These are phyloP conservation scores for Mycena vulgaris DNA, from an alignment of 768 basidiomycete genomes.

Conservation along the genomic window DNA sequence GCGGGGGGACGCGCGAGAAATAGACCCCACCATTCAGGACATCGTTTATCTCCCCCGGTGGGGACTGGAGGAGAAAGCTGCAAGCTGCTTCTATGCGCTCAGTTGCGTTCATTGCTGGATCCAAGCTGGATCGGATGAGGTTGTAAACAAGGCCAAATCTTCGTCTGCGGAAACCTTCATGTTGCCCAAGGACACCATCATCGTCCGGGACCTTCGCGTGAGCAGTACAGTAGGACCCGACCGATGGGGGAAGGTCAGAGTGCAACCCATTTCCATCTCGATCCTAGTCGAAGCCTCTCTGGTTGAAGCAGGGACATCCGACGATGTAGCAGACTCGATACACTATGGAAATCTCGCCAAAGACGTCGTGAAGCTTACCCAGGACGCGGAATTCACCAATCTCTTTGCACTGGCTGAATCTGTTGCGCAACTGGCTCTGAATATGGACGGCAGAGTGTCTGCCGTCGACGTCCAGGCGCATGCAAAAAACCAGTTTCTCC, in stretches of 20 bases:
- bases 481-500: constrained; percentile 28
- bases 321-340: constrained; percentile 70
- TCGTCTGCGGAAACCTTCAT: neutral
- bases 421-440: constrained; percentile 47
- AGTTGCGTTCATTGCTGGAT: constrained; percentile 66
- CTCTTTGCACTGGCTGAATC: constrained; percentile 52
- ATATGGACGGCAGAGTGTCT: constrained; percentile 13
- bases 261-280: constrained; percentile 68
- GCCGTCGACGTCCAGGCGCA: constrained; percentile 6
- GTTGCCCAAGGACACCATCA: constrained; percentile 8
- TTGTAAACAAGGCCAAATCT: constrained; percentile 5
- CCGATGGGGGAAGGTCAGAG: constrained; percentile 63
- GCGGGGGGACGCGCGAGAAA: constrained; percentile 22
- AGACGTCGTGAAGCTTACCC: constrained; percentile 51
- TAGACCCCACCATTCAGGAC: constrained; percentile 84
- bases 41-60: constrained; percentile 97
- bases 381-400: constrained; percentile 45
- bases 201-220: constrained; percentile 21
- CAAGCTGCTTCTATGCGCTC: constrained; percentile 83
- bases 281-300: constrained; percentile 62
- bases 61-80: constrained; percentile 88
- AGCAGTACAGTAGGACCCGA: constrained; percentile 54
- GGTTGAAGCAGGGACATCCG: constrained; percentile 59
- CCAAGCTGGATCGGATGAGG: neutral
- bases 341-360: constrained; percentile 79